A percentile compares a stretch with the other conserved stretches of the same genome.
phyloP scores from a whole-genome alignment of 805 yeast species.

The Ogataea ganodermae region DNA sequence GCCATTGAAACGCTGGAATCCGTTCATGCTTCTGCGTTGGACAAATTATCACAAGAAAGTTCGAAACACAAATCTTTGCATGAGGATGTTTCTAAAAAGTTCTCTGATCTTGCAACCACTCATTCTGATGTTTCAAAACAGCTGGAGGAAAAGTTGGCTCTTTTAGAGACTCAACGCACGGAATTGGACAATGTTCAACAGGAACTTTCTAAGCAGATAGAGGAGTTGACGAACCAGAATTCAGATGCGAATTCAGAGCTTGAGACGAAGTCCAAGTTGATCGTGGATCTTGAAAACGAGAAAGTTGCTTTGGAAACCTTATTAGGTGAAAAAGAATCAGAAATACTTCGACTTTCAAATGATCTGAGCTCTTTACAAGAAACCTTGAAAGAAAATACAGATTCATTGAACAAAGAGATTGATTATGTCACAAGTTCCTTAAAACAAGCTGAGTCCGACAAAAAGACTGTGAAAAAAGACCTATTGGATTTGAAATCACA shows the following conservation, averaged over 20 bases:
- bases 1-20: constrained; percentile 3
- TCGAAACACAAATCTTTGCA: constrained; percentile 4
- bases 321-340: not conserved
- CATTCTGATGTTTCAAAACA: not conserved
- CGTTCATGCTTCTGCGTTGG: constrained; percentile 7
- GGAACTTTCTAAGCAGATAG: not conserved
- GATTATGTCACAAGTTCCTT: not conserved
- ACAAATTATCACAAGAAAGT: constrained; percentile 38
- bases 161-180: not conserved
- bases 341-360: not conserved
- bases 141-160: not conserved
- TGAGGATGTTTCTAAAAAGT: constrained; percentile 8
- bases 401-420: not conserved
- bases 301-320: not conserved
- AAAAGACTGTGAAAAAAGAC: constrained; percentile 9
- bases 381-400: not conserved
- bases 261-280: not conserved
- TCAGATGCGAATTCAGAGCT: not conserved
- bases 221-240: not conserved
- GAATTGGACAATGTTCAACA: not conserved
- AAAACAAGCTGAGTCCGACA: not conserved
- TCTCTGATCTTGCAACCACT: not conserved
- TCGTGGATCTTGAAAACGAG: constrained; percentile 4
- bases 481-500: constrained; percentile 5
- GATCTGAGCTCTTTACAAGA: not conserved